A percentile compares a stretch with the other conserved stretches of the same genome.
Conservation (phyloP, 139 green algal species). For the Closterium sp. region DNA sequence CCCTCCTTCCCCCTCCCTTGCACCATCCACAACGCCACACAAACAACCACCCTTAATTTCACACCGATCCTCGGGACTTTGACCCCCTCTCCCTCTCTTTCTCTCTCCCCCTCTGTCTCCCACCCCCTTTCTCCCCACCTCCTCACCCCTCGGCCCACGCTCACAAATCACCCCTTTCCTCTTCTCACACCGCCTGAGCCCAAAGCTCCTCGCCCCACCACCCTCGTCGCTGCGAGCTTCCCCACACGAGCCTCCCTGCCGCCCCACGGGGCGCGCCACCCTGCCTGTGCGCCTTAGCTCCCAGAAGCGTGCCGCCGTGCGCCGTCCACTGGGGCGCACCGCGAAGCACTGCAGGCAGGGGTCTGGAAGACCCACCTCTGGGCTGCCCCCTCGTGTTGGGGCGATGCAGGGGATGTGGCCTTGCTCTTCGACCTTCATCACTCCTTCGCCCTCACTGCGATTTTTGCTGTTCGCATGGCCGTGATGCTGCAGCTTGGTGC, state of each 20-base stretch:
- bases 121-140: too few species aligned
- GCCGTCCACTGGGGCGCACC: not conserved
- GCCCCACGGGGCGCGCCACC: not conserved
- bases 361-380: not conserved
- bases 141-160: too few species aligned
- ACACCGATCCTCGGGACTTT: not conserved
- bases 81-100: not conserved
- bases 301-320: not conserved
- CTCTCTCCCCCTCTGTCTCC: constrained; percentile 5
- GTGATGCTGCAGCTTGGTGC: too few species aligned
- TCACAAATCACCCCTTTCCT: not conserved
- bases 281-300: not conserved
- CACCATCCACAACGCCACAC: not conserved
- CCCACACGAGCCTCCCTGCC: not conserved
- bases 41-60: not conserved
- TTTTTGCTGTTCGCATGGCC: too few species aligned
- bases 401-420: too few species aligned
- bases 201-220: not conserved
- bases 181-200: not conserved
- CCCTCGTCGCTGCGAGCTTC: not conserved
- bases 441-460: too few species aligned
- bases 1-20: not conserved
- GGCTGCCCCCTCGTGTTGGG: not conserved
- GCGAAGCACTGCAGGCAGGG: not conserved
- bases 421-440: too few species aligned